Conservation (phyloP, 2,329 filamentous ascomycete genomes). For the Curvularia spicifera region DNA sequence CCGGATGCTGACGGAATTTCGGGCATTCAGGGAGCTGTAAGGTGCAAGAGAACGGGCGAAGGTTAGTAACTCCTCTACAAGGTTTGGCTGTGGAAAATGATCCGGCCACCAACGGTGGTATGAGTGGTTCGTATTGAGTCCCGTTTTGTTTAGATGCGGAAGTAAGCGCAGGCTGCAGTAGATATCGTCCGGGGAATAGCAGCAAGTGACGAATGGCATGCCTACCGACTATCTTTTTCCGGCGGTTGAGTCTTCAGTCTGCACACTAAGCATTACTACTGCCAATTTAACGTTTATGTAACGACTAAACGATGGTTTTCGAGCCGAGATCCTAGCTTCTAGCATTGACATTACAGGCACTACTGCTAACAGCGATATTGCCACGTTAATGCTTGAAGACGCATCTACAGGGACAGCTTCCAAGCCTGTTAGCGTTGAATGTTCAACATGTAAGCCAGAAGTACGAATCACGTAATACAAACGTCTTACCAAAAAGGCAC, state of each 20-base stretch:
- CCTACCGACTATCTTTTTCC: slow-evolving; percentile 41
- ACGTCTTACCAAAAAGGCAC: not conserved
- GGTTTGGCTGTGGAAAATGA: slow-evolving; percentile 40
- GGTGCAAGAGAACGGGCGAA: slow-evolving; percentile 17
- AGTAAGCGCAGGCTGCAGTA: slow-evolving; percentile 28
- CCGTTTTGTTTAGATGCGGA: not conserved
- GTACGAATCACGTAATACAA: not conserved
- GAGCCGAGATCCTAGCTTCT: slow-evolving; percentile 49
- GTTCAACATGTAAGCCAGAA: slow-evolving; percentile 28
- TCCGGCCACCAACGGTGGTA: slow-evolving; percentile 35
- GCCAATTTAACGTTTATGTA: slow-evolving; percentile 27
- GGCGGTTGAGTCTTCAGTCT: slow-evolving; percentile 44
- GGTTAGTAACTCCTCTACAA: slow-evolving; percentile 33
- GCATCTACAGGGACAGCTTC: slow-evolving; percentile 50
- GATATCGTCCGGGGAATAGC: slow-evolving; percentile 49
- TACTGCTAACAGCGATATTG: slow-evolving; percentile 51
- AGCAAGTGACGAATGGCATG: slow-evolving; percentile 44
- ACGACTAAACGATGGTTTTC: slow-evolving; percentile 47
- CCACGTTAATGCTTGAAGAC: slow-evolving; percentile 16
- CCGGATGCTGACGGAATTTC: slow-evolving; percentile 34
- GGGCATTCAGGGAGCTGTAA: slow-evolving; percentile 33
- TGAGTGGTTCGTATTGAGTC: slow-evolving; percentile 5
- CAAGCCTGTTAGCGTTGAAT: slow-evolving; percentile 62
- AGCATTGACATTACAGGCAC: slow-evolving; percentile 54
- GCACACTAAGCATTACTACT: slow-evolving; percentile 49